Evolutionary conservation across 2,329 filamentous ascomycete genomes (phyloP).

Genomic region (Didymella glomerata): DNA sequence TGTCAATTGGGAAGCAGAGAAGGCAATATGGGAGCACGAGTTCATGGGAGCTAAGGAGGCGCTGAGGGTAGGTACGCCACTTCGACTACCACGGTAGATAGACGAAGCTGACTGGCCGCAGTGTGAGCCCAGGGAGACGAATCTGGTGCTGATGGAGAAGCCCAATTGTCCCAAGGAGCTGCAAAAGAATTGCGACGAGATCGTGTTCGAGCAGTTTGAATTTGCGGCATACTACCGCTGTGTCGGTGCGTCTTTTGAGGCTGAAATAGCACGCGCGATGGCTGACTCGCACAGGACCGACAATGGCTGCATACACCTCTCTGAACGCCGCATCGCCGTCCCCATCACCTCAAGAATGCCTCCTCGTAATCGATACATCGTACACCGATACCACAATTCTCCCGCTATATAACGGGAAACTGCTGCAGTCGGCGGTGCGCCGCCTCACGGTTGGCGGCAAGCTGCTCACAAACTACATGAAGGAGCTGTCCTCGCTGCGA

Average conservation of each 20-base stretch:
- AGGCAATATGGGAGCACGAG: slow-evolving; percentile 92
- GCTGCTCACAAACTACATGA: slow-evolving; percentile 89
- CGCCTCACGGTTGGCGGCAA: slow-evolving; percentile 92
- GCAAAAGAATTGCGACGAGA: slow-evolving; percentile 91
- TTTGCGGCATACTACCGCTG: slow-evolving; percentile 86
- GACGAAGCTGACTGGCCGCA: slow-evolving; percentile 33
- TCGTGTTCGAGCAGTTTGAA: slow-evolving; percentile 96
- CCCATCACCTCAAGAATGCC: slow-evolving; percentile 73
- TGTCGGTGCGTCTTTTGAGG: slow-evolving; percentile 60
- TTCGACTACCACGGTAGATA: slow-evolving; percentile 8
- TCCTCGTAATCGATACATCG: slow-evolving; percentile 89
- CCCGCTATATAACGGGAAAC: slow-evolving; percentile 80
- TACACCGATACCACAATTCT: slow-evolving; percentile 94
- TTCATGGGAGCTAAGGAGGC: slow-evolving; percentile 79
- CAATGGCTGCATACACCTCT: slow-evolving; percentile 79
- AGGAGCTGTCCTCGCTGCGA: slow-evolving; percentile 85
- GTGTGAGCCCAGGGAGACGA: slow-evolving; percentile 82
- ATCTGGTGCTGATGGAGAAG: slow-evolving; percentile 83
- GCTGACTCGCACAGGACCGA: slow-evolving; percentile 63
- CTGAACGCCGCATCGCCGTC: slow-evolving; percentile 54
- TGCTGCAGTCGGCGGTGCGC: slow-evolving; percentile 81
- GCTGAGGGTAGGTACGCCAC: slow-evolving; percentile 56
- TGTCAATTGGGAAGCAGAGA: slow-evolving; percentile 96
- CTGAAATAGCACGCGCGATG: neutral
- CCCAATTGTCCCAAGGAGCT: slow-evolving; percentile 82